Base-by-base conservation (phyloP, 495 filamentous ascomycete species). In the Trichoderma asperelloides region DNA sequence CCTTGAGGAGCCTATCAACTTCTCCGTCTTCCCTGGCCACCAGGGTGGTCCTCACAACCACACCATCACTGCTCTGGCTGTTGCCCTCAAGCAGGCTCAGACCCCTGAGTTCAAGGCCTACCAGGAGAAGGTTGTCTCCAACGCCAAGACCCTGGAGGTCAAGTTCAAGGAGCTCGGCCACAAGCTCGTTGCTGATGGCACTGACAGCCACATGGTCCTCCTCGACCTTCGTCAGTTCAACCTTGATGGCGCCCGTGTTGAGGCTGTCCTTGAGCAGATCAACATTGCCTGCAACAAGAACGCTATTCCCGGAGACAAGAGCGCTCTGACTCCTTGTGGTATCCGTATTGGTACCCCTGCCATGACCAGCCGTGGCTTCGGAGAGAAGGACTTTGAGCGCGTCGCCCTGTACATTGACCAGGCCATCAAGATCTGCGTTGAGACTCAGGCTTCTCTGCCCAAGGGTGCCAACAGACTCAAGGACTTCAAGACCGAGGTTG, bases 201-300 rank as follows among this genome's bases (percentile, higher is more conserved):
- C 96, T 65, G 96, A 99, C 81, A 95, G 90, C 72, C 96, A 99
- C 82, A 96, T 99, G 86, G 93, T 99, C 57, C 88, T 97, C n/a
- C 78, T 97, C 62, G 93, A 97, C 78, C 85, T 97, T 63, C 89
- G 92, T 69, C 80, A 87, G 68, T 84, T 91, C 75, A 77, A 78
- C 67, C 86, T 97, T 25, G 94, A 97, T 76, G 93, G 96, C 72
- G 96, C 96, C 47, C 92, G 96, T 78, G 91, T 98, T 49, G 96
- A 99, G 85, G 91, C 93, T 60, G 88, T 98, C 67, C 87, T 98
- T 3, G 96, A 99, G 82, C 91, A 96, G 77, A 93, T 96, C 78
- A 97, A 97, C 82, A 96, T 98, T 74, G 92, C 96, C 67, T 95
- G 91, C 85, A 99, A 99, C 88, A 99, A 99, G 87, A 99, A 99